Evolutionary conservation across 2,329 filamentous ascomycete genomes (phyloP), one percentile per base, ranked within the genome.

Genomic region (Phialocephala subalpina): DNA sequence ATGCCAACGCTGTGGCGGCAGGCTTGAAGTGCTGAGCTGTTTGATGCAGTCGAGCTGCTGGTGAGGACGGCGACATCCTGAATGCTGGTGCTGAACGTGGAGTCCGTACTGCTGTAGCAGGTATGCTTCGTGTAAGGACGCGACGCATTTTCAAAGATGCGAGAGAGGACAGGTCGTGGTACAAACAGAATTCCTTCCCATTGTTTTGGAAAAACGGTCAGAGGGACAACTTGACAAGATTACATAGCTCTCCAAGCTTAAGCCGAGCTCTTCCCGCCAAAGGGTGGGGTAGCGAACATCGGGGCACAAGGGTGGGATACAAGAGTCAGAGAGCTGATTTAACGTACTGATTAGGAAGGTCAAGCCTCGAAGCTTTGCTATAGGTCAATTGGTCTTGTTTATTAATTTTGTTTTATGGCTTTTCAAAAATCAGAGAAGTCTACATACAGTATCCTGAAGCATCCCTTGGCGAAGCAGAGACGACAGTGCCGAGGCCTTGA

Each of bases 21-120:
- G 85, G 82, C 72, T 81, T 82, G 55, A 88, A 81, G 71, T 87
- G 84, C 72, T 81, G 82, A 12, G 83, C 82, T 36, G 87, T 87
- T 70, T 84, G 85, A 73, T 88, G 85, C 70, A 90, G 78, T 74
- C 86, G 81, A 60, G 81, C 78, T 65, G 85, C 82, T 29, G 69
- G 71, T 29, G 72, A 61, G 40, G 67, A 56, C 20, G 69, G 56
- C 36, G 75, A 63, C 72, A 75, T 74, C 69, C 62, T 72, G 68
- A 75, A 71, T 42, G 69, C 57, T 62, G 64, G 69, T 63, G 69
- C 58, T 58, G 74, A 73, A n/a, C 61, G 65, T 45, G 68, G 68
- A 36, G 70, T 62, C 68, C 69, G 68, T 65, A 62, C 68, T 69
- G 71, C 68, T 47, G 68, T 66, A 35, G 72, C 70, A 68, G 73